Evolutionary conservation across 148 eudicot genomes (phyloP), one percentile per base, ranked within the genome.

Genomic region (Rhododendron mucronatum): DNA sequence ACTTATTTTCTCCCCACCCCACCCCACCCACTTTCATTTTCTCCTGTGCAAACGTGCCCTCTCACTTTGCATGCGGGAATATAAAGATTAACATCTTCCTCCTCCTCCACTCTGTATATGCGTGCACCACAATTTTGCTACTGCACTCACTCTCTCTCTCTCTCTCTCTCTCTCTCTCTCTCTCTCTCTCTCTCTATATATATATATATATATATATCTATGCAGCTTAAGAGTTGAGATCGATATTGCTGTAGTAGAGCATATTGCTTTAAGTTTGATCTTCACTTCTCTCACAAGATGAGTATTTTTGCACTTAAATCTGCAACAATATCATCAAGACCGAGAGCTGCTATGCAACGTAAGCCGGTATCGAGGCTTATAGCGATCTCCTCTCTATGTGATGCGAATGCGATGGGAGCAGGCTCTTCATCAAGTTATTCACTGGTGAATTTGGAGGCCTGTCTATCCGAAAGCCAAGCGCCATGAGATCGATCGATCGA

Each of bases 11-110:
- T 4, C 80, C 28, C 48, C 50, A 14, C 21, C 79, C 41, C 28
- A 3, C 78, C 47, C 45, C 28, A 3, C 78, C 47, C 45, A 77
- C 86, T 87, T 87, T 74, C 82, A 74, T 79, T 84, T 71, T 71
- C 35, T 74, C 85, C 74, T 76, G 79, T 87, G 74, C 67, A 84
- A 77, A 77, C 80, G 80, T 77, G 80, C 50, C 76, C 76, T 71
- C 39, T 30, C 39, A 1, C 76, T 45, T 26, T 88, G 89, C 89
- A 85, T 78, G 89, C 89, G 80, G 87, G 85, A 86, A 86, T 86
- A 81, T 77, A 77, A 71, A 77, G 80, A 77, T 77, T 77, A 77
- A 44, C 28, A 77, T 18, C 48, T 3, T 20, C 79, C 21, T 71
- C 76, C 76, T 30, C 76, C 45, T 35, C 78, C 78, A 33, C 78